Evolutionary conservation across 441 rosid genomes (phyloP).

Genomic region (Gossypium aridum): DNA sequence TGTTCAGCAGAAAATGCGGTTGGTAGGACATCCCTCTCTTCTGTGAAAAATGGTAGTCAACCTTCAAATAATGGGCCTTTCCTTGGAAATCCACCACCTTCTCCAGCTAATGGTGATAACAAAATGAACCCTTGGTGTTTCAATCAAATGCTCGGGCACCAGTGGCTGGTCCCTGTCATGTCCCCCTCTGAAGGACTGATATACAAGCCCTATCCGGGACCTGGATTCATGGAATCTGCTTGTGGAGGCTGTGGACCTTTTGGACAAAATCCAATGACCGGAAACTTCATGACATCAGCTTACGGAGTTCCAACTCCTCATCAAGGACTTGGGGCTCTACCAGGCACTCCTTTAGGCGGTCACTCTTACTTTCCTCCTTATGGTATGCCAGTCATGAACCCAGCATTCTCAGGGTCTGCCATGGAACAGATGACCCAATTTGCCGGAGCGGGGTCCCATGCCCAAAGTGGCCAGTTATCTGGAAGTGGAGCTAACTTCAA

Average conservation of each 20-base stretch:
- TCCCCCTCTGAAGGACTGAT: conserved; percentile 84
- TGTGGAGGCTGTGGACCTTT: conserved; percentile 55
- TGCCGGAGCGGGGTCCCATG: conserved; percentile 23
- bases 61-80: conserved; percentile 40
- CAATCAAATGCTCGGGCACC: conserved; percentile 54
- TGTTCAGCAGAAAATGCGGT: conserved; percentile 66
- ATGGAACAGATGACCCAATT: conserved; percentile 42
- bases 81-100: conserved; percentile 27
- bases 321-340: conserved; percentile 31
- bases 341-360: conserved; percentile 36
- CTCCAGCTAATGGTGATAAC: conserved; percentile 21
- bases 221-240: conserved; percentile 42
- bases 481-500: conserved; percentile 29
- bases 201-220: conserved; percentile 64
- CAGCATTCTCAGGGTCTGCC: conserved; percentile 34
- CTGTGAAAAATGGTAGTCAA: conserved; percentile 30
- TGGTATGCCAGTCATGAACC: conserved; percentile 45
- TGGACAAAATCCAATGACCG: conserved; percentile 31
- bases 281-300: conserved; percentile 32
- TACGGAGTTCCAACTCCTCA: conserved; percentile 28
- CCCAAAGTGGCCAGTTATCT: conserved; percentile 25
- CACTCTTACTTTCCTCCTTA: conserved; percentile 64
- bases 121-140: conserved; percentile 35
- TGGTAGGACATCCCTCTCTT: conserved; percentile 33
- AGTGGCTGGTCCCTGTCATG: conserved; percentile 87